A percentile compares a stretch with the other conserved stretches of the same genome.
phyloP scores from a whole-genome alignment of 2,329 filamentous ascomycete genomes.

The Curvularia hawaiiensis region DNA sequence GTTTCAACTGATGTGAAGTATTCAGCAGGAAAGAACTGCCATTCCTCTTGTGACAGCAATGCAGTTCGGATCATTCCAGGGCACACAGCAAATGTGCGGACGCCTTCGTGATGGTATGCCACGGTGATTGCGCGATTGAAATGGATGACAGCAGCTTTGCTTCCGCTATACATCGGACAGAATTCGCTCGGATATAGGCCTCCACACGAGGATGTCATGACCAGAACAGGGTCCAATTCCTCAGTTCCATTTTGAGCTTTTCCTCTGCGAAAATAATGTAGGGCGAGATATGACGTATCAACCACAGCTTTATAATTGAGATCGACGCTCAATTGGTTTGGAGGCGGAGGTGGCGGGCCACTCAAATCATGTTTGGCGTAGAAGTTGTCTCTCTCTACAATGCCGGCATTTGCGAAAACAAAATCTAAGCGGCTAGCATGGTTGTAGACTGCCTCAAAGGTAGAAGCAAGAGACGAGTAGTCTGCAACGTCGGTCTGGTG shows the following conservation, averaged over 20 bases:
- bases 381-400: conserved; percentile 51
- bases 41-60: conserved; percentile 40
- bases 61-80: conserved; percentile 48
- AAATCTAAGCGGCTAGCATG: conserved; percentile 50
- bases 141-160: conserved; percentile 48
- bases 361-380: conserved; percentile 43
- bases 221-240: conserved; percentile 31
- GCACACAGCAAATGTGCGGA: conserved; percentile 50
- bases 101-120: conserved; percentile 41
- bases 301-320: conserved; percentile 47
- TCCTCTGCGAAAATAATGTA: conserved; percentile 48
- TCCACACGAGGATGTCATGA: conserved; percentile 48
- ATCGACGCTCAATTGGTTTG: conserved; percentile 45
- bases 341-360: conserved; percentile 34
- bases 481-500: conserved; percentile 48
- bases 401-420: conserved; percentile 57
- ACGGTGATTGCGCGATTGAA: conserved; percentile 48
- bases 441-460: conserved; percentile 49
- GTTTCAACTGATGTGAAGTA: conserved; percentile 42
- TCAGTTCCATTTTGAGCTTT: conserved; percentile 24
- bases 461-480: conserved; percentile 42
- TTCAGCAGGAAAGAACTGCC: conserved; percentile 42
- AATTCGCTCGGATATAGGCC: conserved; percentile 47
- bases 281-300: conserved; percentile 49
- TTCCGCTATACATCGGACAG: conserved; percentile 34